Base-by-base conservation (phyloP, 164 flowering plant genomes). In the Chimonanthus praecox region DNA sequence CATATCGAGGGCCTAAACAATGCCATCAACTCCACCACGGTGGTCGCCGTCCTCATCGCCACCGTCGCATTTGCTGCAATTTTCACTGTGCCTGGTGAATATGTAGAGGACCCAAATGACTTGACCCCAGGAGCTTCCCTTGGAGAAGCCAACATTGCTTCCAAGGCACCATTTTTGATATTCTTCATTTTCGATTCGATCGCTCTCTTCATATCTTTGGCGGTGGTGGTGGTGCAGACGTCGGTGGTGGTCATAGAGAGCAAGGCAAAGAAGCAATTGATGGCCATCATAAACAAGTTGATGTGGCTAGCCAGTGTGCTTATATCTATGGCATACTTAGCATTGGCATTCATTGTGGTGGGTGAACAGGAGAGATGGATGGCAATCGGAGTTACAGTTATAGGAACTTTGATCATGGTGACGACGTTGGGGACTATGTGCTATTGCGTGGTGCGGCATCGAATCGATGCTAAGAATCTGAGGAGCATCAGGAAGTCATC, bases 41-140 rank as follows among this genome's bases (percentile, higher is more conserved):
- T 95, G 3, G 99, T 93, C 4, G 99, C 98, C 5, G 98, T 95
- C 33, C 90, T 95, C 54, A 95, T 95, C 5, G 99, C 99, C 74
- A 91, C 99, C 0, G 97, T 95, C 4, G 97, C 99, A 2, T 95
- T 95, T 73, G 99, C 99, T 0, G 99, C 94, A 77, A 95, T 95
- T 61, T 95, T 91, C 82, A 88, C 90, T 0, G 92, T 95, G 73
- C 99, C 99, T 0, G 99, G 99, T 61, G 96, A 93, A 64, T 95
- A 87, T 51, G 92, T 72, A 0, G 91, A 87, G 60, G 89, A 90
- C 74, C 87, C 92, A 0, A 8, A 60, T 0, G 45, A 86, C 47
- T 45, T 93, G 11, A 80, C 91, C 2, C 77, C 77, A 0, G 92
- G 93, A 5, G 46, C 46, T 2, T 81, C 93, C 65, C 80, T 88